phyloP scores from a whole-genome alignment of 2,329 filamentous ascomycete species.

The Tolypocladium endophyticum region DNA sequence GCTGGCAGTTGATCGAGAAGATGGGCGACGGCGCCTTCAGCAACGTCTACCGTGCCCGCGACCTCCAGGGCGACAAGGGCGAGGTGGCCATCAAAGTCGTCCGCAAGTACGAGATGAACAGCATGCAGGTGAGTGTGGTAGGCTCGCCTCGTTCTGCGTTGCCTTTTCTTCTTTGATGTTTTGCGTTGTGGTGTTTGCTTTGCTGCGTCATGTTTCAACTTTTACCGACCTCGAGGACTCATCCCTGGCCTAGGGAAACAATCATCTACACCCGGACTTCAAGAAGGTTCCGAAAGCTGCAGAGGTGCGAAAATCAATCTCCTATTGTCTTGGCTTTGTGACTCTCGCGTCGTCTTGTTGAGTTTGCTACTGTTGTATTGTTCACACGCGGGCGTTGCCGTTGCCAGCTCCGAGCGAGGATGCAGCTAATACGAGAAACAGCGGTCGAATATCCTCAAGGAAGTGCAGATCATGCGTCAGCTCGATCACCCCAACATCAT shows the following conservation, averaged over 20 bases:
- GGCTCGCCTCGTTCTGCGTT: constrained; percentile 5
- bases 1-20: constrained; percentile 84
- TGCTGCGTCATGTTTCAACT: constrained; percentile 16
- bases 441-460: constrained; percentile 96
- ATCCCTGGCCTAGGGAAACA: constrained; percentile 60
- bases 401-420: neutral
- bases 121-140: constrained; percentile 76
- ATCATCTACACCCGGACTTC: constrained; percentile 92
- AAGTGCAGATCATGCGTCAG: constrained; percentile 97
- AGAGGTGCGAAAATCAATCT: constrained; percentile 67
- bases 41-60: constrained; percentile 88
- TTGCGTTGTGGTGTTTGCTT: constrained; percentile 7
- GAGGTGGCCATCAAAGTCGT: constrained; percentile 98
- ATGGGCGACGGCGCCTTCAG: constrained; percentile 99
- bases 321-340: constrained; percentile 18
- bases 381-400: neutral
- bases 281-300: constrained; percentile 90
- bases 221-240: constrained; percentile 44
- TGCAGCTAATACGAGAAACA: constrained; percentile 30
- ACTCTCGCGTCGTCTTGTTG: constrained; percentile 15
- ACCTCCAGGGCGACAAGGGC: constrained; percentile 57
- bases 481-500: constrained; percentile 95
- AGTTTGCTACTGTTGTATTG: constrained; percentile 1
- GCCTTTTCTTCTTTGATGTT: constrained; percentile 8
- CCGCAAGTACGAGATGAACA: constrained; percentile 98